phyloP scores from a whole-genome alignment of 306 rosid genomes.

The Trifolium dubium region DNA sequence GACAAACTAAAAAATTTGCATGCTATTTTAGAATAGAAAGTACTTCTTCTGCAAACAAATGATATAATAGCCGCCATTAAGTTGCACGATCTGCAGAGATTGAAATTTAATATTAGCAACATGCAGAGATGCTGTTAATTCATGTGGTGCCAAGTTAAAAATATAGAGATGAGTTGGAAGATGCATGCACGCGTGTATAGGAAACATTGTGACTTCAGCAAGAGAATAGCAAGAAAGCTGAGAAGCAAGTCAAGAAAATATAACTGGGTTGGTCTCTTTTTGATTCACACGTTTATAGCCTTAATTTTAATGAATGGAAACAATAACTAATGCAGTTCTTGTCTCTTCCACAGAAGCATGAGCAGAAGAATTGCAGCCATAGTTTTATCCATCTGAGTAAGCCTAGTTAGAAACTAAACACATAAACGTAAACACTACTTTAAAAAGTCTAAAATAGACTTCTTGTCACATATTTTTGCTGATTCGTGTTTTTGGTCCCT shows the following conservation, averaged over 20 bases:
- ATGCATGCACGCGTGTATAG: neutral
- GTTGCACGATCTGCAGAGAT: neutral
- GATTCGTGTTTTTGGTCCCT: neutral
- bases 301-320: too few species aligned
- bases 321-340: neutral
- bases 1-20: constrained; percentile 19
- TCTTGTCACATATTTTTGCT: too few species aligned
- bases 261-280: neutral
- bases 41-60: constrained; percentile 15
- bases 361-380: neutral
- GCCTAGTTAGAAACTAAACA: neutral
- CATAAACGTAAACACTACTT: too few species aligned
- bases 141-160: constrained; percentile 30
- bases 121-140: constrained; percentile 8
- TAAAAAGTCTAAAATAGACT: too few species aligned
- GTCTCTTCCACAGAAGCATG: constrained; percentile 33
- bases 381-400: neutral
- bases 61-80: constrained; percentile 14
- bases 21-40: constrained; percentile 12
- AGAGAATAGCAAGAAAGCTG: neutral
- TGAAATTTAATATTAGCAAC: neutral
- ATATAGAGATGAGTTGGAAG: constrained; percentile 23
- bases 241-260: constrained; percentile 6
- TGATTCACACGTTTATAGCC: too few species aligned
- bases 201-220: neutral